Conservation (phyloP, 2,329 filamentous ascomycete species). For the Peltaster fructicola region DNA sequence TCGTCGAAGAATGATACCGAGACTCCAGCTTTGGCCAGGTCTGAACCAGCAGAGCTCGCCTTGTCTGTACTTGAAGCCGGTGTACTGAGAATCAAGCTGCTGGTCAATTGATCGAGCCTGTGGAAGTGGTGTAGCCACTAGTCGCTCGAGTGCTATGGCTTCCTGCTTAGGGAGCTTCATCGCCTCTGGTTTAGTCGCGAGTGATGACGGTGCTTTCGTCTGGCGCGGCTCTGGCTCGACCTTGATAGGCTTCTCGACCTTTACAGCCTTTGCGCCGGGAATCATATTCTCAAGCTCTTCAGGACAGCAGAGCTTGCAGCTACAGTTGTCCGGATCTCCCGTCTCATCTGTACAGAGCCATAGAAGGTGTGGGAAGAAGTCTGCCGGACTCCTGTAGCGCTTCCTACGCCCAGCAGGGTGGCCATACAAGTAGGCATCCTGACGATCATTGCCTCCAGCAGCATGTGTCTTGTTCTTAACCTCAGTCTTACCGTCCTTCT, state of each 20-base stretch:
- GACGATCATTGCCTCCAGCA: conserved; percentile 33
- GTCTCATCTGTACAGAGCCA: conserved; percentile 38
- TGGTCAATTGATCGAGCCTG: conserved; percentile 29
- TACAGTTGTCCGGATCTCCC: conserved; percentile 37
- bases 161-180: background rate
- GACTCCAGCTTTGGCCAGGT: conserved; percentile 34
- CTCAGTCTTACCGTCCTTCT: conserved; percentile 25
- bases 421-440: conserved; percentile 44
- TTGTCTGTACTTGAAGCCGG: conserved; percentile 32
- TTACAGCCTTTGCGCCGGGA: conserved; percentile 8
- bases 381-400: conserved; percentile 38
- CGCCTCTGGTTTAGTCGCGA: no score
- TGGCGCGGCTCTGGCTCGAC: conserved; percentile 3
- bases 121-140: conserved; percentile 22
- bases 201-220: conserved; percentile 9
- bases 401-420: conserved; percentile 39
- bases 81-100: conserved; percentile 29
- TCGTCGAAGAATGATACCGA: conserved; percentile 33
- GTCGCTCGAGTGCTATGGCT: conserved; percentile 9
- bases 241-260: conserved; percentile 9
- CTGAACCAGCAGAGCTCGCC: conserved; percentile 42
- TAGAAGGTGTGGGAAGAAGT: conserved; percentile 42
- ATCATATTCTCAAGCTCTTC: conserved; percentile 30
- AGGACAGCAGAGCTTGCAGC: conserved; percentile 39
- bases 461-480: conserved; percentile 33